phyloP scores from a whole-genome alignment of 2,329 filamentous ascomycete species.

The Xylaria sp. region DNA sequence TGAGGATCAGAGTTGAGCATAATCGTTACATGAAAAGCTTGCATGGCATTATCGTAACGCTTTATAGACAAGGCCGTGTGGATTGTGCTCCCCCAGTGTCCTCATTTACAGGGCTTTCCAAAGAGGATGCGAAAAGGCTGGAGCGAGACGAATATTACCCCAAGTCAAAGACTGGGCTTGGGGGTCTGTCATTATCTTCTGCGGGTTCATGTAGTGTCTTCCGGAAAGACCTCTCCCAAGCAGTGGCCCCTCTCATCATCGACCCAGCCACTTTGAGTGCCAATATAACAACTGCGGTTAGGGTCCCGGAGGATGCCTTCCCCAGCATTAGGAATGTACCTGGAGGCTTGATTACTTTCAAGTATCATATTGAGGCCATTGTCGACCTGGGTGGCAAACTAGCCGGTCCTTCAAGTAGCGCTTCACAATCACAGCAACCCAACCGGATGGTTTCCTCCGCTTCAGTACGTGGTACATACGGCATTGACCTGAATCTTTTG shows the following conservation, averaged over 20 bases:
- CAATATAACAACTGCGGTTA: slow-evolving; percentile 82
- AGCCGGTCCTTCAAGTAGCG: slow-evolving; percentile 62
- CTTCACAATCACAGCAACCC: slow-evolving; percentile 54
- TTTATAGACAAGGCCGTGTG: slow-evolving; percentile 90
- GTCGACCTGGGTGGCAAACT: slow-evolving; percentile 91
- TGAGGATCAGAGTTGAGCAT: slow-evolving; percentile 85
- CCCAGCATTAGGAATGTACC: slow-evolving; percentile 91
- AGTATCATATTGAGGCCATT: slow-evolving; percentile 91
- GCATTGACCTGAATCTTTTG: slow-evolving; percentile 56
- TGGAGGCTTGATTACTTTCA: slow-evolving; percentile 93
- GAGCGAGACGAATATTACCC: slow-evolving; percentile 88
- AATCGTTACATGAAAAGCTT: slow-evolving; percentile 90
- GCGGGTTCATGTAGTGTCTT: slow-evolving; percentile 91
- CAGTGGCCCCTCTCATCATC: slow-evolving; percentile 87
- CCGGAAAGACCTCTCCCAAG: slow-evolving; percentile 91
- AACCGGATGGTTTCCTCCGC: slow-evolving; percentile 53
- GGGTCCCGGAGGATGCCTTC: slow-evolving; percentile 89
- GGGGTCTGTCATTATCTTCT: slow-evolving; percentile 85
- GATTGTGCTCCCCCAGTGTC: slow-evolving; percentile 74
- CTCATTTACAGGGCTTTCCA: slow-evolving; percentile 64
- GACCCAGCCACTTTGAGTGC: slow-evolving; percentile 82
- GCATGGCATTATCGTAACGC: slow-evolving; percentile 89
- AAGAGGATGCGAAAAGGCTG: slow-evolving; percentile 72
- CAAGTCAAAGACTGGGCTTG: slow-evolving; percentile 85
- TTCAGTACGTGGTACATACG: slow-evolving; percentile 48